Evolutionary conservation across 2,329 filamentous ascomycete species (phyloP), one percentile per base, ranked within the genome.

Genomic region (Cordyceps javanica): DNA sequence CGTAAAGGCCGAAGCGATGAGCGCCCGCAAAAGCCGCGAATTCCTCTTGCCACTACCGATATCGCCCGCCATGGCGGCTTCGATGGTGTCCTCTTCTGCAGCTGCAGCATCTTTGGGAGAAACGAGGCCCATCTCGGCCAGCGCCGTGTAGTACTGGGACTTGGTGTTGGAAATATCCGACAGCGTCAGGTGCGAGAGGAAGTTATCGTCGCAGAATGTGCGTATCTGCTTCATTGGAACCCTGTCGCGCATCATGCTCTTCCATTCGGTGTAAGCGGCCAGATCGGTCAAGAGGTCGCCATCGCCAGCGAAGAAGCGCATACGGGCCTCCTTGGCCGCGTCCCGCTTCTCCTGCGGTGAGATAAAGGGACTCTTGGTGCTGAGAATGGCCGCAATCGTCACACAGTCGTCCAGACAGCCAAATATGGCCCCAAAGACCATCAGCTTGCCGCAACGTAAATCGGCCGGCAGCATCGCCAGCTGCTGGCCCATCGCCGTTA

Each of bases 391-490:
- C 2, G 94, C 90, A 61, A 97, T 92, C 3, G 89, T 91, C 57
- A 97, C 81, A 63, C 88, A 91, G 54, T 93, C 86, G 66, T 96
- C 91, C 7, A 97, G 80, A 67, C 93, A 97, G 34, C 90, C 90
- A 67, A 99, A 97, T 59, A 95, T 91, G 16, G 91, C 88, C 6
- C 94, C 94, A 67, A 95, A 96, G 3, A 99, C 90, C 81, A 99
- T 91, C 34, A 99, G 80, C 72, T 99, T 99, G 46, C 90, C 91
- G 69, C 91, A 95, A 28, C 93, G 86, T 49, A 99, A 79, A 68
- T 99, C 94, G 0, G 93, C 90, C 2, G 94, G 94, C 52, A 99
- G 91, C 84, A 95, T 90, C 19, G 92, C 89, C n/a, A 99, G 79
- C 73, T 97, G 94, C 55, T 89, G 86, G 39, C 94, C 94, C 48